Evolutionary conservation across 2,329 filamentous ascomycete genomes (phyloP).

Genomic region (Alternaria ventricosa): DNA sequence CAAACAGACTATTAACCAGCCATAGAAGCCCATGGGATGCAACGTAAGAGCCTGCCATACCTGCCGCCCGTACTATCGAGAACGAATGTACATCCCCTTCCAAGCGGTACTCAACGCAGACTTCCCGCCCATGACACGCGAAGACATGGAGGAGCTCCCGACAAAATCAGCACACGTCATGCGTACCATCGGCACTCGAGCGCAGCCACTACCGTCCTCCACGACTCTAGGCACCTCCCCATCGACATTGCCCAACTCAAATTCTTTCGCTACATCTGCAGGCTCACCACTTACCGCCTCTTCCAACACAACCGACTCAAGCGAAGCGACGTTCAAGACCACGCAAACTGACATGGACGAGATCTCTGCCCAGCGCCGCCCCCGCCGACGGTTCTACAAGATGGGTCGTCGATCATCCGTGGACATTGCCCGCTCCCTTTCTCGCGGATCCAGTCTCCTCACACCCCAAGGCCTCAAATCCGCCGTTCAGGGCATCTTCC

Average conservation of each 20-base stretch:
- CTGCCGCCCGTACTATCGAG: conserved; percentile 59
- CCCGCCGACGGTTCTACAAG: conserved; percentile 38
- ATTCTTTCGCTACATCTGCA: conserved; percentile 15
- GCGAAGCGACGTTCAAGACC: conserved; percentile 38
- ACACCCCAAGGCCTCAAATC: conserved; percentile 35
- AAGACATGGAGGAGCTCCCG: conserved; percentile 43
- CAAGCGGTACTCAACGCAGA: conserved; percentile 50
- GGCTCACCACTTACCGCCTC: conserved; percentile 20
- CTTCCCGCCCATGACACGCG: conserved; percentile 39
- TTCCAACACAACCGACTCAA: conserved; percentile 26
- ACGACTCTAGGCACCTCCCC: conserved; percentile 4
- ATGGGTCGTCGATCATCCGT: conserved; percentile 31
- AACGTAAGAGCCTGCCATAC: conserved; percentile 55
- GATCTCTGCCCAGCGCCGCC: conserved; percentile 28
- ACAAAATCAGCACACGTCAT: conserved; percentile 46
- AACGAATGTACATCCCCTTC: conserved; percentile 56
- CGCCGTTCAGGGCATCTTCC: conserved; percentile 41
- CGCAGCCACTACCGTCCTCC: not conserved
- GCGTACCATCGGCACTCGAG: conserved; percentile 39
- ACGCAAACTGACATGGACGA: conserved; percentile 40
- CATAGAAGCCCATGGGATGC: conserved; percentile 40
- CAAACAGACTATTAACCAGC: conserved; percentile 3
- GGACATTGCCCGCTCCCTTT: conserved; percentile 28
- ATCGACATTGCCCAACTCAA: conserved; percentile 14
- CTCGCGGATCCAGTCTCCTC: conserved; percentile 19